Base-by-base conservation (phyloP, 495 filamentous ascomycete genomes). In the Hyaloscypha bicolor region DNA sequence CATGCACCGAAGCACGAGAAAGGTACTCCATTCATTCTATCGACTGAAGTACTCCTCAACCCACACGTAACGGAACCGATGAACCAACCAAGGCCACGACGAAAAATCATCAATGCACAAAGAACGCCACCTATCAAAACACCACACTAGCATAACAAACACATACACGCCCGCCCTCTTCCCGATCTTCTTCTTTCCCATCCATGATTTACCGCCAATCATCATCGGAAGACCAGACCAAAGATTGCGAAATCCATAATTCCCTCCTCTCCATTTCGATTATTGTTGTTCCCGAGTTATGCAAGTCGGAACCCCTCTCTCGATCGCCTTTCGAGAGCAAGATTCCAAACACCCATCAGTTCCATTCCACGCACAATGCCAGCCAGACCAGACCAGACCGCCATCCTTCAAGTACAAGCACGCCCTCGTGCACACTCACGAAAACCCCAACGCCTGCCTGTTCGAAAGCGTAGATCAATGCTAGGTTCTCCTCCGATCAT, bases 41-140 rank as follows among this genome's bases (percentile, higher is more conserved):
- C 9, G 21, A 56, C 9, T 6, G 53, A 56, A 25, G 53, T 56
- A 29, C 22, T 56, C 53, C 53, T 56, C 53, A 30, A 11, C 6
- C 9, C 53, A 53, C 53, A 56, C 6, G 29, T 9, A 29, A 56
- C 22, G 16, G 21, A 56, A 56, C 9, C 21, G 30, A 56, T 19
- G 8, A 16, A 29, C 19, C 9, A 53, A 53, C 9, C 51, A n/a
- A 29, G 53, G 19, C 4, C 21, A 48, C 42, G 6, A 56, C 22
- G 29, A 30, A 56, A 56, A 29, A 4, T 56, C 4, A 56, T 48
- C 42, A 48, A 48, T 48, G 9, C 42, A 58, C 19, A 65, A 21
- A 22, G 48, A 60, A 66, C 64, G 64, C 64, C 64, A 9, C 65
- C 65, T 67, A 67, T 67, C 58, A 67, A 66, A 67, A 67, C 65